Conservation (phyloP, 495 filamentous ascomycete genomes). For the Aspergillus sclerotioniger region DNA sequence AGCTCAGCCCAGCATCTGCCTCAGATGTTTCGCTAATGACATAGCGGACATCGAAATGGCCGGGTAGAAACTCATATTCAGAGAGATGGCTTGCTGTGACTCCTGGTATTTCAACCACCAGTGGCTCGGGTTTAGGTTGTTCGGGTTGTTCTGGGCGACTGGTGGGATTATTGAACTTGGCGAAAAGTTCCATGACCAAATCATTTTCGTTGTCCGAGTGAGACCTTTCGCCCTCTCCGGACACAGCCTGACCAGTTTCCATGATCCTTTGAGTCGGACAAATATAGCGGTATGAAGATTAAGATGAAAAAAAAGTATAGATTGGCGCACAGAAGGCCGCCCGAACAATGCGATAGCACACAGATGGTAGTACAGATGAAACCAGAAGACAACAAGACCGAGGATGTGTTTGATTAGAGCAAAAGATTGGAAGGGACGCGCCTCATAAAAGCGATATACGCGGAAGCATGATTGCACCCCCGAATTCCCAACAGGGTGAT, state of each 20-base stretch:
- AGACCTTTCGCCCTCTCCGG: too few species aligned
- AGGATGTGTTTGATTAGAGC: too few species aligned
- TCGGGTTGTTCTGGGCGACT: neutral
- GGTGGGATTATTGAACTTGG: neutral
- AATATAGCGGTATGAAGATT: too few species aligned
- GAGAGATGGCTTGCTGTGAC: neutral
- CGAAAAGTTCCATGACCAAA: neutral
- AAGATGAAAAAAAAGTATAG: too few species aligned
- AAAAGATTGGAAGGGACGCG: too few species aligned
- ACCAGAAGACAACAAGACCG: too few species aligned
- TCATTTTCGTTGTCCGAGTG: neutral
- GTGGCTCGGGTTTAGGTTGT: neutral
- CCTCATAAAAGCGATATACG: neutral
- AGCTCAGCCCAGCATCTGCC: constrained; percentile 27
- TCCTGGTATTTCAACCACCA: neutral
- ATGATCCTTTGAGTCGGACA: too few species aligned
- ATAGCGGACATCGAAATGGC: constrained; percentile 39
- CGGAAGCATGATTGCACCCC: neutral
- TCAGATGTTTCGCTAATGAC: constrained; percentile 31
- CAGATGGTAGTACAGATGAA: too few species aligned
- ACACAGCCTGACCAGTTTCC: neutral
- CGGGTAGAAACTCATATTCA: constrained; percentile 48
- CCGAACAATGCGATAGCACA: too few species aligned
- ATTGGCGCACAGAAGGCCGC: too few species aligned
- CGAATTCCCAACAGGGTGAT: neutral